Evolutionary conservation across 2,329 filamentous ascomycete genomes (phyloP).

Genomic region (Cercospora citrullina): DNA sequence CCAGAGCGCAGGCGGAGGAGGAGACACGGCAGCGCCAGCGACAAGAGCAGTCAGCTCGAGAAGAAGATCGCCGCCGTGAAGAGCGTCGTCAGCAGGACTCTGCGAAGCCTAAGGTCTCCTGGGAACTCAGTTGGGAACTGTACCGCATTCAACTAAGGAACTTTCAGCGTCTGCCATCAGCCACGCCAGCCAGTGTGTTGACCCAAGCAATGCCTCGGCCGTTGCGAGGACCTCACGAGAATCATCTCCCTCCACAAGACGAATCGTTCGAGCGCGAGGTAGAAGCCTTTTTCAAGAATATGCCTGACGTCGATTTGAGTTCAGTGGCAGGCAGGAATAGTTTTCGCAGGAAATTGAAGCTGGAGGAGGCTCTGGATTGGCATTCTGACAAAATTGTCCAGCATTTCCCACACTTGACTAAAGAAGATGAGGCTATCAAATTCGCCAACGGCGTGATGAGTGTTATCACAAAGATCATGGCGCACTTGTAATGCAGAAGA

Average conservation of each 20-base stretch:
- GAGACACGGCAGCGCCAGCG: neutral
- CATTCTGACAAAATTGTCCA: slow-evolving; percentile 10
- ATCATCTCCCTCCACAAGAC: neutral
- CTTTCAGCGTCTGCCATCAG: neutral
- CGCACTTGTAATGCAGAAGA: slow-evolving; percentile 1
- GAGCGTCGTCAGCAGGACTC: neutral
- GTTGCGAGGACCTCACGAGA: neutral
- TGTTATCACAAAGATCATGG: neutral
- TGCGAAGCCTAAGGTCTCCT: neutral
- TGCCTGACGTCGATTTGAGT: neutral
- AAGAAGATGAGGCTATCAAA: neutral
- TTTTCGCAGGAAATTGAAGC: slow-evolving; percentile 5
- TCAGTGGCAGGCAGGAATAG: neutral
- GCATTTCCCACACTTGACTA: slow-evolving; percentile 3
- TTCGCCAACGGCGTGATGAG: slow-evolving; percentile 1
- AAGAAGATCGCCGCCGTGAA: neutral
- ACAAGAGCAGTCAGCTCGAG: neutral
- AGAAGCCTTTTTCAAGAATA: slow-evolving; percentile 1
- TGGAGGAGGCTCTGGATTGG: neutral
- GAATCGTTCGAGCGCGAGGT: neutral
- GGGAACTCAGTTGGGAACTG: neutral
- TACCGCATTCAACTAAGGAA: neutral
- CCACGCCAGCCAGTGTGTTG: neutral
- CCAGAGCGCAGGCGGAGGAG: slow-evolving; percentile 2
- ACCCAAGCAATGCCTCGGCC: neutral